phyloP scores from a whole-genome alignment of 164 flowering plant species.

The Liquidambar formosana region DNA sequence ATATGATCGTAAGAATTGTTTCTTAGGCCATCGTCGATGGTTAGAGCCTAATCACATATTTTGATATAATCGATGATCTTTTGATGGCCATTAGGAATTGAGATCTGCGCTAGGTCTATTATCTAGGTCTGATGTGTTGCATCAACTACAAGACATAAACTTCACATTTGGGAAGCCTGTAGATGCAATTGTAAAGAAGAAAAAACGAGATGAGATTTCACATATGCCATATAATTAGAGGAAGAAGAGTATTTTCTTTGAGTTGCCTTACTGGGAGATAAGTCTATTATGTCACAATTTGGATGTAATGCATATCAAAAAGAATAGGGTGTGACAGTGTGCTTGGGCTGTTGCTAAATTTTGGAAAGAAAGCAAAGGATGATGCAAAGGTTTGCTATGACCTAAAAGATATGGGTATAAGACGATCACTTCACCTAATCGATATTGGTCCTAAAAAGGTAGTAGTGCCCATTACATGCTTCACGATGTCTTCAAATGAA shows the following conservation, averaged over 20 bases:
- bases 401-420: background rate
- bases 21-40: conserved; percentile 15
- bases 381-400: conserved; percentile 7
- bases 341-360: conserved; percentile 8
- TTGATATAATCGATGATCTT: background rate
- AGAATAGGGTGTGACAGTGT: conserved; percentile 21
- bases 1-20: conserved; percentile 9
- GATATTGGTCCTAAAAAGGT: background rate
- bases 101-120: background rate
- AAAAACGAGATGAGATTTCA: no score
- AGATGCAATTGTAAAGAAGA: no score
- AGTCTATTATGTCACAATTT: conserved; percentile 9
- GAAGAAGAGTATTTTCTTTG: conserved; percentile 19
- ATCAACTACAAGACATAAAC: background rate
- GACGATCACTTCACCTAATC: conserved; percentile 5
- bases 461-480: conserved; percentile 1
- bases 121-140: background rate
- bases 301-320: conserved; percentile 29
- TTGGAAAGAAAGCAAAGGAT: conserved; percentile 19
- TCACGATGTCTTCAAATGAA: background rate
- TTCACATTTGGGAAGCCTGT: background rate
- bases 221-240: conserved; percentile 4
- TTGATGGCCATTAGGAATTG: conserved; percentile 11
- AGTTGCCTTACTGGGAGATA: conserved; percentile 25
- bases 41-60: background rate